Evolutionary conservation across 208 protist species (phyloP), one percentile per base, ranked within the genome.

Genomic region (Trypanosoma mega): DNA sequence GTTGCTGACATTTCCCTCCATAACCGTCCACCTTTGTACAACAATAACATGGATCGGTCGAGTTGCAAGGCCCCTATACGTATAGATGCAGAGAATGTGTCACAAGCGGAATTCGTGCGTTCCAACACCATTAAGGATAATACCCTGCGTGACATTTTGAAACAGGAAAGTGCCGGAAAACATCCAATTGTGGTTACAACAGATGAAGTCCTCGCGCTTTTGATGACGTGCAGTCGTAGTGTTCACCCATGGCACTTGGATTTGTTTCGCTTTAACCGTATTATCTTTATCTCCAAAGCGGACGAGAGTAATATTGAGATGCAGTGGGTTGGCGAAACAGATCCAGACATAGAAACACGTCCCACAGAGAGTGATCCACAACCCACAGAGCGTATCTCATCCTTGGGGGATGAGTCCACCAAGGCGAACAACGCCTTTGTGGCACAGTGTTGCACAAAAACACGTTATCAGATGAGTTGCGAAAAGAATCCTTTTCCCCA

Each of bases 241-340:
- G 74, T 89, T 8, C 71, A 93, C 66, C 83, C 90, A 47, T 96
- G 90, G 90, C 86, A 96, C 71, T 34, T 75, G 43, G 48, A 65
- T 21, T 61, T 96, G 50, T 76, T 71, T 47, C 69, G 74, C 33
- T 67, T 62, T 63, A 65, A 59, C 53, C 70, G 74, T 48, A 72
- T 82, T 21, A 63, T 83, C 44, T 81, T 93, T 59, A 68, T 93
- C 33, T 63, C 72, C 44, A 88, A 90, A 57, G 62, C 67, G 1
- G 70, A 69, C 8, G 58, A 73, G 14, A 78, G 76, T 56, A 78
- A 67, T 29, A 69, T 92, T 43, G 85, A 93, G 18, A 80, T 78
- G 74, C 83, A 93, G 70, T 96, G 90, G 87, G 90, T 96, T 24
- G 80, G 73, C 33, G 90, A 96, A 70, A 93, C 79, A 27, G 79